Conservation (phyloP, 192 early-diverging fungal genomes). For the Lobosporangium transversale region DNA sequence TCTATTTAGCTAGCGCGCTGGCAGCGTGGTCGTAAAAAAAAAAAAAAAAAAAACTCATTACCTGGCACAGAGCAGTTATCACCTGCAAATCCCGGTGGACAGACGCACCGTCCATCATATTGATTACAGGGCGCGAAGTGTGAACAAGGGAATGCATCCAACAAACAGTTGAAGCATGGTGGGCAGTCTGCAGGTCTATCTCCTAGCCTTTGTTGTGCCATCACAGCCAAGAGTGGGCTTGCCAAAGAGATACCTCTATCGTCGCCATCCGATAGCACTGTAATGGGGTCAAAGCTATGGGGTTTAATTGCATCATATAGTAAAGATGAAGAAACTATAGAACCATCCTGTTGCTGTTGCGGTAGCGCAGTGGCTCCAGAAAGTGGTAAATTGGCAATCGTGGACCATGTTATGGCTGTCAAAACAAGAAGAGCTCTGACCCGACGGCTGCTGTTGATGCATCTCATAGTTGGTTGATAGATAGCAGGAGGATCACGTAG, state of each 20-base stretch:
- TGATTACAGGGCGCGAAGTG: slow-evolving; percentile 80
- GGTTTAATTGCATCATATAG: too few relatives aligned
- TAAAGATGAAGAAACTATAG: too few relatives aligned
- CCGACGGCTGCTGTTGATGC: too few relatives aligned
- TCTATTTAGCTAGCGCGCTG: too few relatives aligned
- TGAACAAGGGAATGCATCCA: slow-evolving; percentile 74
- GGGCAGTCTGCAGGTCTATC: slow-evolving; percentile 64
- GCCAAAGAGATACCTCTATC: slow-evolving; percentile 12
- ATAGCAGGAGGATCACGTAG: too few relatives aligned
- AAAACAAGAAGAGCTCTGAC: too few relatives aligned
- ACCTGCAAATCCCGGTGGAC: slow-evolving; percentile 81
- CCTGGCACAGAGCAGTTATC: slow-evolving; percentile 79
- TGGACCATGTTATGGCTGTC: too few relatives aligned
- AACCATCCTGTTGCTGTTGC: too few relatives aligned
- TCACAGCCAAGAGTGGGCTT: slow-evolving; percentile 17
- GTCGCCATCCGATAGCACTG: neutral
- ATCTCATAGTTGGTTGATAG: too few relatives aligned
- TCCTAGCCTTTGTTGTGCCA: neutral
- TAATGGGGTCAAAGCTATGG: neutral
- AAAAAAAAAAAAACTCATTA: slow-evolving; percentile 23
- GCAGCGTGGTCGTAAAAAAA: neutral
- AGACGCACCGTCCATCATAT: slow-evolving; percentile 77
- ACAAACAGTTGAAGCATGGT: slow-evolving; percentile 86
- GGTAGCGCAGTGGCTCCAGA: too few relatives aligned
- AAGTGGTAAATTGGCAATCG: too few relatives aligned